Evolutionary conservation across 805 yeast species (phyloP), one percentile per base, ranked within the genome.

Genomic region (Nakazawaea ishiwadae): DNA sequence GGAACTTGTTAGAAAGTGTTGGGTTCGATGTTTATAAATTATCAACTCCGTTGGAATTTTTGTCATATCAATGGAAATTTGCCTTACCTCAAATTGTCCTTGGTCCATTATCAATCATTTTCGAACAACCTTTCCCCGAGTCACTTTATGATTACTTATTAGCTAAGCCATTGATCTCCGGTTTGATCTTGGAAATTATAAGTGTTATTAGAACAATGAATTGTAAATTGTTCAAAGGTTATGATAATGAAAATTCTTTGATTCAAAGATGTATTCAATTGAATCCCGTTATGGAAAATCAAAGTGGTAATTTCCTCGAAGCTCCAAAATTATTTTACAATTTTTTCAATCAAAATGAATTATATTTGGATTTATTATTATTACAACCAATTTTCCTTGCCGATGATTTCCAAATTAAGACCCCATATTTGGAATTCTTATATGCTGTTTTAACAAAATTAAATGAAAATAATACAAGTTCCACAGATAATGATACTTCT

Each of bases 351-450:
- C 69, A 72, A 56, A 55, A 75, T 50, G 77, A 75, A 33, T 59
- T 86, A 45, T 78, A 82, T 46, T 68, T 84, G 31, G 97, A 90
- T 63, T 69, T 88, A 55, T 66, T 88, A 32, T 65, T 90, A 40
- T 71, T 90, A 47, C 95, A 88, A 55, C 95, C 96, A 4, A 90
- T 90, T 39, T 66, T 90, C 42, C 68, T 89, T 44, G 96, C 93
- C n/a, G 96, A 89, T 63, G 96, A 89, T 56, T 76, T 77, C 55
- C 81, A 83, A 37, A 80, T 88, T 41, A 82, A 84, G 57, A 87
- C 96, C 0, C 96, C 97, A 2, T 90, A 90, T 58, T 68, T 90
- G 58, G 97, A 90, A 63, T 86, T 86, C 51, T 64, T 87, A 44
- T 90, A 87, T 57, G 88, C 96, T 2, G 73, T 80, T 40, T 66